These are phyloP conservation scores for Albugo candida DNA, from an alignment of 352 stramenopile species.

Conservation along the genomic window DNA sequence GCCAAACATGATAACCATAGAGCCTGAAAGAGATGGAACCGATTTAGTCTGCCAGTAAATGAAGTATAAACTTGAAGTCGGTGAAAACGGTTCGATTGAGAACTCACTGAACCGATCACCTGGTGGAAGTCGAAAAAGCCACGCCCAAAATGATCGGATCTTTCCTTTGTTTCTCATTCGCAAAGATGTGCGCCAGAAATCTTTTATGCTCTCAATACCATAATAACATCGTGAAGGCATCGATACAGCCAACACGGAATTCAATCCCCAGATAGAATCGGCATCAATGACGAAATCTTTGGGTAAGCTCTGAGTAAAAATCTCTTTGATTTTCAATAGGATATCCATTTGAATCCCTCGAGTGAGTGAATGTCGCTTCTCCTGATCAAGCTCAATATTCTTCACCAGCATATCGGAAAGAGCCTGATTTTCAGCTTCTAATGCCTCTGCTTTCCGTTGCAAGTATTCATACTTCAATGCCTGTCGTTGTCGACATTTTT, in stretches of 20 bases:
- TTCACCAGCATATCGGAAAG: slow-evolving; percentile 59
- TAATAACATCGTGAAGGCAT: slow-evolving; percentile 77
- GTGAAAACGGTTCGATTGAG: slow-evolving; percentile 51
- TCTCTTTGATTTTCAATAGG: slow-evolving; percentile 74
- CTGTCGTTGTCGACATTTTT: slow-evolving; percentile 66
- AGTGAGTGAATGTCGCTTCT: slow-evolving; percentile 37
- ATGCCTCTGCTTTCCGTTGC: slow-evolving; percentile 41
- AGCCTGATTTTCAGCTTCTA: slow-evolving; percentile 43
- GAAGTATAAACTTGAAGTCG: slow-evolving; percentile 56
- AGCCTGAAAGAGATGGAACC: slow-evolving; percentile 35
- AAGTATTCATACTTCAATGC: slow-evolving; percentile 67
- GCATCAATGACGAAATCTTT: slow-evolving; percentile 74
- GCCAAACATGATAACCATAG: slow-evolving; percentile 75
- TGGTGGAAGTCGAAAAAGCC: slow-evolving; percentile 53
- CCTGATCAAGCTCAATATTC: slow-evolving; percentile 33
- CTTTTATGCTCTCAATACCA: slow-evolving; percentile 72
- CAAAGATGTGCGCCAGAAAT: slow-evolving; percentile 68
- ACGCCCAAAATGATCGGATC: slow-evolving; percentile 73
- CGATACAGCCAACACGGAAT: slow-evolving; percentile 65
- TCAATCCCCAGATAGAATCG: slow-evolving; percentile 70
- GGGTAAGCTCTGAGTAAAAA: slow-evolving; percentile 66
- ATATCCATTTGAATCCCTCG: slow-evolving; percentile 77
- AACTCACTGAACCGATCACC: slow-evolving; percentile 62
- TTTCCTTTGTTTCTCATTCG: slow-evolving; percentile 78
- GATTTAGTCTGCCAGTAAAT: slow-evolving; percentile 75